These are phyloP conservation scores for Lachnellula arida DNA, from an alignment of 2,329 filamentous ascomycete genomes.

Conservation along the genomic window DNA sequence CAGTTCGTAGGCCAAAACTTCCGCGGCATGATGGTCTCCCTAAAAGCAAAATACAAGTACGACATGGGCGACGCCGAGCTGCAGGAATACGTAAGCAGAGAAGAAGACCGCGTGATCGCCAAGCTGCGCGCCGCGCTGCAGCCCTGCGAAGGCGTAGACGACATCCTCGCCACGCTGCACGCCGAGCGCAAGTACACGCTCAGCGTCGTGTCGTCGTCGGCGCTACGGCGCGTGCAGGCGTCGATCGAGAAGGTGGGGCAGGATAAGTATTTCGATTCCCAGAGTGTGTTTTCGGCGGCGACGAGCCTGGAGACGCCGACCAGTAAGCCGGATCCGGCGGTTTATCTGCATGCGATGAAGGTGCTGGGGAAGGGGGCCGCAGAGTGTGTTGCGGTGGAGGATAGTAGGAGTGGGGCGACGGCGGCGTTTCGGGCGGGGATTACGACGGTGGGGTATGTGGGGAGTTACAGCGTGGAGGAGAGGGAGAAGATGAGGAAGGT, in stretches of 20 bases:
- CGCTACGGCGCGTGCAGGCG: slow-evolving; percentile 71
- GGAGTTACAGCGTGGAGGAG: slow-evolving; percentile 59
- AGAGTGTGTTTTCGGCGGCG: slow-evolving; percentile 77
- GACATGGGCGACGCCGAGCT: slow-evolving; percentile 62
- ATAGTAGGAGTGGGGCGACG: slow-evolving; percentile 79
- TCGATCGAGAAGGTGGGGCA: slow-evolving; percentile 76
- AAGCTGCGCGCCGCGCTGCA: slow-evolving; percentile 66
- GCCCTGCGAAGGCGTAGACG: slow-evolving; percentile 65
- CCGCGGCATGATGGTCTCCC: slow-evolving; percentile 78
- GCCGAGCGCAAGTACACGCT: slow-evolving; percentile 62
- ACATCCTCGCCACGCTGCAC: slow-evolving; percentile 61
- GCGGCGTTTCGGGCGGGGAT: slow-evolving; percentile 75
- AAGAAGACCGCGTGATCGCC: slow-evolving; percentile 79
- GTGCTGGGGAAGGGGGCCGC: slow-evolving; percentile 64
- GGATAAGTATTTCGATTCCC: slow-evolving; percentile 71
- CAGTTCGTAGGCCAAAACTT: slow-evolving; percentile 89
- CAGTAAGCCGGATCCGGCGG: slow-evolving; percentile 84
- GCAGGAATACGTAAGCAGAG: slow-evolving; percentile 67
- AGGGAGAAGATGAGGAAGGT: slow-evolving; percentile 60
- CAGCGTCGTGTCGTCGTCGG: slow-evolving; percentile 76
- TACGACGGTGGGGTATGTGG: slow-evolving; percentile 78
- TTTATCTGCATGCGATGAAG: slow-evolving; percentile 77
- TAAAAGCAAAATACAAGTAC: slow-evolving; percentile 74
- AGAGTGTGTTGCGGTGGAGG: slow-evolving; percentile 79
- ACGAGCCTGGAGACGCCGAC: slow-evolving; percentile 75